phyloP scores from a whole-genome alignment of 768 basidiomycete species.

The Cystobasidium tubakii region DNA sequence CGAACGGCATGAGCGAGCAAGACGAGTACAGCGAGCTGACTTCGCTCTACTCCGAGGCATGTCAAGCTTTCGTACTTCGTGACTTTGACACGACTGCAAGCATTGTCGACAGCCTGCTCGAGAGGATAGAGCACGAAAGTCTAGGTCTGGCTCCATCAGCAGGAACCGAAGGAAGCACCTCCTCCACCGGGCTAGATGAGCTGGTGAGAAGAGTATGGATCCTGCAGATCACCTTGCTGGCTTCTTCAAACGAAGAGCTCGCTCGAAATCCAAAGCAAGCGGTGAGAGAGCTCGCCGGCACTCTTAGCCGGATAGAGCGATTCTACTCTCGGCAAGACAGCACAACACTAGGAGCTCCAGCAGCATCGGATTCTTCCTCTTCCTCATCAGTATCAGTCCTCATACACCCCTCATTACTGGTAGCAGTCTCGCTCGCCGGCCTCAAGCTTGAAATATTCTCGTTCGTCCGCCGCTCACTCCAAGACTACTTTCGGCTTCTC shows the following conservation, averaged over 20 bases:
- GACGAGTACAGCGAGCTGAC: not conserved
- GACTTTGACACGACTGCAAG: not conserved
- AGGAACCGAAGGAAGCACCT: not conserved
- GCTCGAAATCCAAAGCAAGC: not conserved
- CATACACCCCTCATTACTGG: slow-evolving; percentile 24
- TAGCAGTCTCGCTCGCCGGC: slow-evolving; percentile 21
- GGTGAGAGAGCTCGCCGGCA: not conserved
- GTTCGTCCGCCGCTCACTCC: slow-evolving; percentile 17
- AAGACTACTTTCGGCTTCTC: slow-evolving; percentile 30
- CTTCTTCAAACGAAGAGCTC: not conserved
- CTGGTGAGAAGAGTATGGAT: slow-evolving; percentile 29
- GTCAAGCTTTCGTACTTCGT: slow-evolving; percentile 21
- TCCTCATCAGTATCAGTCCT: not conserved
- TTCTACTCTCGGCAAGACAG: not conserved
- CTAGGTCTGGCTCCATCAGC: not conserved
- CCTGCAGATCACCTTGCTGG: slow-evolving; percentile 20
- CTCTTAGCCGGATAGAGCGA: slow-evolving; percentile 28
- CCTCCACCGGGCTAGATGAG: not conserved
- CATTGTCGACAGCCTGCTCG: slow-evolving; percentile 9
- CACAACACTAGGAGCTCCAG: not conserved
- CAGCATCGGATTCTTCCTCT: not conserved
- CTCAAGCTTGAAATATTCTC: slow-evolving; percentile 8
- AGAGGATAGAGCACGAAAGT: not conserved
- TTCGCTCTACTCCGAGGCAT: slow-evolving; percentile 28
- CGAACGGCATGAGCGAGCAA: not conserved